Evolutionary conservation across 2,329 filamentous ascomycete species (phyloP), one percentile per base, ranked within the genome.

Genomic region (Calonectria pseudoturangicola): DNA sequence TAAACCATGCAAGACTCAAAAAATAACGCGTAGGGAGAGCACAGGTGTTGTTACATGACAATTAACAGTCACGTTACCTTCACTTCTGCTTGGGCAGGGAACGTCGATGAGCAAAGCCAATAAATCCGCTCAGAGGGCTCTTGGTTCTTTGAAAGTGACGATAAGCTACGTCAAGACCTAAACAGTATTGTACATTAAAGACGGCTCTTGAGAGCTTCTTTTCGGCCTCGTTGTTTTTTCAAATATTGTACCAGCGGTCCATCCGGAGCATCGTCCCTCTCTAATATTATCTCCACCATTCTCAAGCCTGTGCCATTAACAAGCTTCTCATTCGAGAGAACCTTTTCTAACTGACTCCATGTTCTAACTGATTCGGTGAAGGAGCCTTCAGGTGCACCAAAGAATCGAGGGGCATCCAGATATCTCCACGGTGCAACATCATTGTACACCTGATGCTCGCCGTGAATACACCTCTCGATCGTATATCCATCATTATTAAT

Each of bases 401-500:
- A 60, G 13, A 60, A 60, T 18, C 16, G 39, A 16, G 54, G 54
- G 6, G 54, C 54, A 8, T 60, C 33, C 12, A 60, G n/a, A 41
- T 60, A 60, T 27, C 54, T 60, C 54, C 54, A 60, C 33, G 33
- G 33, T 2, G 54, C 33, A 13, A 60, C 33, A 25, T 60, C 54
- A 41, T 60, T 60, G 33, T 60, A 60, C 2, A 16, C 33, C 36
- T 60, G n/a, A 10, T 60, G 41, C 54, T 60, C 54, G 33, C 54
- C 54, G 21, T 60, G 54, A 9, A 60, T 60, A 27, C 36, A 60
- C 7, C 54, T 60, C 54, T 60, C 54, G 13, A 60, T 60, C 15
- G 54, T 9, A 28, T 60, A 60, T 3, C 54, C 54, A 13, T 60
- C 54, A 13, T 60, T 60, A 13, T 60, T 60, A n/a, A 60, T 8